Base-by-base conservation (phyloP, 2,329 filamentous ascomycete species). In the Hymenoscyphus albidus region DNA sequence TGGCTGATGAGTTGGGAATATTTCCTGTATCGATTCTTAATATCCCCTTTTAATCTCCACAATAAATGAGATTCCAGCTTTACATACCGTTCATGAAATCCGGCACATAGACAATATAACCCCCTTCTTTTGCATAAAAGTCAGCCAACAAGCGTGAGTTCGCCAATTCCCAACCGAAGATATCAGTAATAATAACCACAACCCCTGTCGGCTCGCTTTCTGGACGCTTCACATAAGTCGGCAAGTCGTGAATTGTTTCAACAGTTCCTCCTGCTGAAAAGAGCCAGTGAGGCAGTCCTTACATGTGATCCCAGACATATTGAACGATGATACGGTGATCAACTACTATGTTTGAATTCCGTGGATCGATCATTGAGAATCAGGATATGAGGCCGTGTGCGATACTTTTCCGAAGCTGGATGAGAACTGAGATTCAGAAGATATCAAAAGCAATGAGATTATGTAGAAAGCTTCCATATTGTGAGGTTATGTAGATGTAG, bases 131-230 rank as follows among this genome's bases (percentile, higher is more conserved):
- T 14, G 82, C 81, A 70, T 83, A 83, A 38, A 73, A 70, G 68
- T 84, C 82, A 2, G 80, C 80, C 9, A 84, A 70, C 2, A 82
- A 71, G n/a, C 81, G 75, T 51, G 78, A 79, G 70, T 85, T 84
- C 40, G 75, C 71, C 44, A 84, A 77, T 10, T 77, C 72, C 78
- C 80, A 83, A 6, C 82, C 82, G 67, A 84, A 83, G 2, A 78
- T 77, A 71, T 84, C 82, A 0, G 81, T 73, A 51, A 84, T 76
- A 63, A 83, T 77, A 38, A 84, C 78, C 3, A 84, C 72, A 60
- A 81, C 76, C 2, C 78, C 81, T 40, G 78, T 79, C 1, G 76
- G 72, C 27, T 62, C 71, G 6, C 71, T 69, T 18, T 73, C 74
- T 16, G 77, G 77, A 9, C 65, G 56, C 2, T 80, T 74, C 38